Evolutionary conservation across 1,284 basidiomycete genomes (phyloP).

Genomic region (Trametes hirsuta): DNA sequence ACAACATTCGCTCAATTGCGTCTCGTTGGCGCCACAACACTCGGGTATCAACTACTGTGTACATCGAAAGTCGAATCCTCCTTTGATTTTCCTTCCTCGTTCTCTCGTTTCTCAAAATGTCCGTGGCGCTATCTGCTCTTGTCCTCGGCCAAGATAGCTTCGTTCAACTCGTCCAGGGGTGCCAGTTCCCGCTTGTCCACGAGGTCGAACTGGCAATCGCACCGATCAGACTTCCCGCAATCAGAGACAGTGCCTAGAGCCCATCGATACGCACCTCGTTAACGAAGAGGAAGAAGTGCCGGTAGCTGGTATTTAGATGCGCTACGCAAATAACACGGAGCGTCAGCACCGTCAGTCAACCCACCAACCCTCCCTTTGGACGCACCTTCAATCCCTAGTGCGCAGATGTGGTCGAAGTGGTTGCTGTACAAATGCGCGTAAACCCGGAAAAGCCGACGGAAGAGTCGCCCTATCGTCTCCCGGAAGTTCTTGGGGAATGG

Average conservation of each 20-base stretch:
- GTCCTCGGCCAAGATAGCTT: conserved; percentile 90
- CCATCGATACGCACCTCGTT: conserved; percentile 70
- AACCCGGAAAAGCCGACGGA: conserved; percentile 92
- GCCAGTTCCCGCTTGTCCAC: conserved; percentile 97
- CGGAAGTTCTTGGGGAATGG: conserved; percentile 93
- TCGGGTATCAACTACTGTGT: too few relatives aligned
- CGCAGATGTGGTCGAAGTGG: conserved; percentile 99
- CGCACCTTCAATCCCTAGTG: conserved; percentile 94
- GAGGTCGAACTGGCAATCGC: conserved; percentile 78
- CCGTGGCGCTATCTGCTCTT: conserved; percentile 49
- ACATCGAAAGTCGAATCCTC: too few relatives aligned
- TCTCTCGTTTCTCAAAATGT: not conserved
- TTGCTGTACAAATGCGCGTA: conserved; percentile 99
- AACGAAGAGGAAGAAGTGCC: conserved; percentile 97
- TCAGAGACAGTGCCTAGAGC: not conserved
- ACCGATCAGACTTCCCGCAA: conserved; percentile 3
- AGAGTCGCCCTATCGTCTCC: conserved; percentile 90
- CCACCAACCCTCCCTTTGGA: not conserved
- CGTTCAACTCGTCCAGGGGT: conserved; percentile 95
- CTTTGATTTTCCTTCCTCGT: not conserved
- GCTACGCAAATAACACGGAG: conserved; percentile 52
- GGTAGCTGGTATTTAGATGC: conserved; percentile 98
- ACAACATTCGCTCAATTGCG: too few relatives aligned
- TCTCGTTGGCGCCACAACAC: too few relatives aligned
- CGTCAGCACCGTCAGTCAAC: not conserved